Evolutionary conservation across 139 green algal genomes (phyloP), one percentile per base, ranked within the genome.

Genomic region (Chlorella sp.): DNA sequence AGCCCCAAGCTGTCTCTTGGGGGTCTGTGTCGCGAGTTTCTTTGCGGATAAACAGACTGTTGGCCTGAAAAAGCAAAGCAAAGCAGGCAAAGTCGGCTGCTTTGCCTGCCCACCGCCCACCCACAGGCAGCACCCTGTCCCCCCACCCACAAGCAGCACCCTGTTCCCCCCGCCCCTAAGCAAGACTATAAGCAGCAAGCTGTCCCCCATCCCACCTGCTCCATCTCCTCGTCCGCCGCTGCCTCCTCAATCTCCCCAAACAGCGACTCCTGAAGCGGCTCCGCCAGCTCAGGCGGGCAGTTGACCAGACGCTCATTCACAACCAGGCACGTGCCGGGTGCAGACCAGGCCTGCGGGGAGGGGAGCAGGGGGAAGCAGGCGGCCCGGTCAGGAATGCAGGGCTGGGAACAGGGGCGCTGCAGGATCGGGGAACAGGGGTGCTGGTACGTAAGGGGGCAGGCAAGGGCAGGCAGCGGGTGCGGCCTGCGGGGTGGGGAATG

Each of bases 251-350:
- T 91, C 83, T 98, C 97, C 22, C 98, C 93, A 86, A 97, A 96
- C 15, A 99, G 89, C 15, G 93, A 93, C 89, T 98, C 93, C 82
- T 97, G 86, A 42, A 99, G 92, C 2, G 97, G 97, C 26, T 97
- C 94, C 14, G 94, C 93, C 34, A 99, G 84, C 91, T 97, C 92
- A 0, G 95, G 96, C 16, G 97, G 97, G 69, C 92, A 93, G 92
- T 99, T 99, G 83, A 99, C 91, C 36, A 99, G 88, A 0, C 97
- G 94, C 92, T 99, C 97, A 81, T 94, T 97, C 16, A 99, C 34
- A 2, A 99, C 32, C 48, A 99, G 90, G 4, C 91, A 97, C 11
- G 93, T 95, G 75, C 87, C 89, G 1, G 88, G 30, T 19, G 85
- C 89, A 30, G 87, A 77, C 90, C 94, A 95, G 0, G 91, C 93